Conservation (phyloP, 2,329 filamentous ascomycete genomes). For the Coniochaeta sp. region DNA sequence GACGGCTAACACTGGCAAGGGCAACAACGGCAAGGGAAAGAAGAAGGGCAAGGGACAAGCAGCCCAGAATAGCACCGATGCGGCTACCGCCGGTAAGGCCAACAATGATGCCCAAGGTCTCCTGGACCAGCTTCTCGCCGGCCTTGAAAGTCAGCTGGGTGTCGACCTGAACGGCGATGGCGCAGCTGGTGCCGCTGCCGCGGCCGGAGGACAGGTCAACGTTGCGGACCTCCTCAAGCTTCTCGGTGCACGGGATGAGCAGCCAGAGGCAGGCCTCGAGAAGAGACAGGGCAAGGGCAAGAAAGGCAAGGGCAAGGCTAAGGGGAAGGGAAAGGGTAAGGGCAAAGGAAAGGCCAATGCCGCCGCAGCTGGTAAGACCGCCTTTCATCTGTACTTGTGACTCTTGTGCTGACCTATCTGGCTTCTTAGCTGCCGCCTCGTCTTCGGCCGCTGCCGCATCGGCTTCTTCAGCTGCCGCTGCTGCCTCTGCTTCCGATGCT, state of each 20-base stretch:
- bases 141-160: not conserved
- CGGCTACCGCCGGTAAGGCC: not conserved
- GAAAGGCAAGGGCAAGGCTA: not conserved
- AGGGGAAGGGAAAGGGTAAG: not conserved
- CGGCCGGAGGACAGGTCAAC: not conserved
- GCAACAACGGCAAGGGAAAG: constrained; percentile 1
- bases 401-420: not conserved
- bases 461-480: not conserved
- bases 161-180: not conserved
- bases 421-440: not conserved
- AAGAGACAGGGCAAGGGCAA: not conserved
- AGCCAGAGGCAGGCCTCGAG: not conserved
- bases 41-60: not conserved
- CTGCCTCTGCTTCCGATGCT: not conserved
- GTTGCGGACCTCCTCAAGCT: not conserved
- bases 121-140: not conserved
- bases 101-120: not conserved
- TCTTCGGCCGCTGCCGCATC: not conserved
- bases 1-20: not conserved
- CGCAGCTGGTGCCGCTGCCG: not conserved
- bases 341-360: not conserved
- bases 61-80: not conserved
- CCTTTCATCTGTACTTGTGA: not conserved
- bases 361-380: not conserved
- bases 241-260: not conserved